Evolutionary conservation across 352 stramenopile genomes (phyloP), one percentile per base, ranked within the genome.

Genomic region (Pythium aristosporum): DNA sequence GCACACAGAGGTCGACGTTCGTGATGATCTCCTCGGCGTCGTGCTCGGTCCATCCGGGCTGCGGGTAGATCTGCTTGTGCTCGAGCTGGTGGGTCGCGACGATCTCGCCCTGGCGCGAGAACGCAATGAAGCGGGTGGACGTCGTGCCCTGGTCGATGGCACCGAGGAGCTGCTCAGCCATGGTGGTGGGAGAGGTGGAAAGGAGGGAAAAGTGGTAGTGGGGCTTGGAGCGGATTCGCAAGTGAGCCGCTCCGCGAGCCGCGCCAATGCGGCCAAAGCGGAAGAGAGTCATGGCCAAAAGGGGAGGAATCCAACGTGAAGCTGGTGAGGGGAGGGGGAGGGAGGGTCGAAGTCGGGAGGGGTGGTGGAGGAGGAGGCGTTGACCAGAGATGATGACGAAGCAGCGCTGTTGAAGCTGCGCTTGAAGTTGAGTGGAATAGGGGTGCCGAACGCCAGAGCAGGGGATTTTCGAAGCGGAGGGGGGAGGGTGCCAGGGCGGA

Each of bases 141-240:
- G 89, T 98, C n/a, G 97, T 99, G 71, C 97, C 97, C 82, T 99
- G 96, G 74, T 99, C 96, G 71, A 99, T 98, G 61, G 95, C 76
- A 60, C 91, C 95, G 42, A 93, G 69, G 71, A 79, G 85, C 41
- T 76, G 83, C 58, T 79, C 63, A 23, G 75, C 58, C 34, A 65
- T 68, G 65, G 60, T 75, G 70, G 63, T 18, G 43, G 34, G 37
- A 56, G 63, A 18, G 41, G 39, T 34, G 30, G 52, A 43, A 23
- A 9, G 49, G 44, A 15, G 56, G 18, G 16, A 34, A 65, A 55
- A 12, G 61, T 56, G 6, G 51, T n/a, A 52, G 57, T 52, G 34
- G 36, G 51, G 51, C 52, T n/a, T 56, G 21, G 42, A 9, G 64
- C 57, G 51, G 59, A 58, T 67, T 60, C 39, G 57, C 50, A 61